phyloP scores from a whole-genome alignment of 139 green algal genomes.

The Protoeuglena noctilucae region DNA sequence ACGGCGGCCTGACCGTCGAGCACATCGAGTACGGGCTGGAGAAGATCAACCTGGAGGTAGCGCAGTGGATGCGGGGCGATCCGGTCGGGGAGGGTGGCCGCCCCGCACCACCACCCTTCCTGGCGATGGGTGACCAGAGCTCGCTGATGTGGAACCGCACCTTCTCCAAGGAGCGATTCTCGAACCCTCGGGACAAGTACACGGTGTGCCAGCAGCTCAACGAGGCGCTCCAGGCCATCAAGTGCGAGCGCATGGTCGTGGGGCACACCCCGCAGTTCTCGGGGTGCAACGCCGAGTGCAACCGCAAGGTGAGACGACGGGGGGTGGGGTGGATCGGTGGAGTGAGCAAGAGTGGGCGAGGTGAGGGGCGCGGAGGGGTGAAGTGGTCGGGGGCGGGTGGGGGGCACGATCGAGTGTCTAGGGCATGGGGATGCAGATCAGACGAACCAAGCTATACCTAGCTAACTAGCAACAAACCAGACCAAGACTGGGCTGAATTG shows the following conservation, averaged over 20 bases:
- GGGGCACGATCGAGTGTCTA: too few species aligned
- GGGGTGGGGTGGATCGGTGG: too few species aligned
- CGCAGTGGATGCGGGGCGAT: constrained; percentile 66
- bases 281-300: constrained; percentile 70
- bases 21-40: constrained; percentile 71
- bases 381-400: too few species aligned
- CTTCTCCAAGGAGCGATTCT: constrained; percentile 35
- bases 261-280: constrained; percentile 73
- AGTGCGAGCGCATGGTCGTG: constrained; percentile 59
- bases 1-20: constrained; percentile 67
- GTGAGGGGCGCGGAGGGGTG: too few species aligned
- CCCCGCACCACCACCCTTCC: constrained; percentile 49
- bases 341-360: too few species aligned
- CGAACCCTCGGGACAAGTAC: constrained; percentile 36
- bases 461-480: too few species aligned
- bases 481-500: too few species aligned
- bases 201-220: constrained; percentile 40
- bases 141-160: constrained; percentile 78
- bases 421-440: too few species aligned
- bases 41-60: constrained; percentile 69
- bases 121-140: constrained; percentile 66
- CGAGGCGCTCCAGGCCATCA: constrained; percentile 33
- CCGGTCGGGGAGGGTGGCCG: constrained; percentile 17
- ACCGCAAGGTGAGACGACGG: too few species aligned
- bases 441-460: too few species aligned